Evolutionary conservation across 371 early-diverging fungal species (phyloP), one percentile per base, ranked within the genome.

Genomic region (Mucor plumbeus): DNA sequence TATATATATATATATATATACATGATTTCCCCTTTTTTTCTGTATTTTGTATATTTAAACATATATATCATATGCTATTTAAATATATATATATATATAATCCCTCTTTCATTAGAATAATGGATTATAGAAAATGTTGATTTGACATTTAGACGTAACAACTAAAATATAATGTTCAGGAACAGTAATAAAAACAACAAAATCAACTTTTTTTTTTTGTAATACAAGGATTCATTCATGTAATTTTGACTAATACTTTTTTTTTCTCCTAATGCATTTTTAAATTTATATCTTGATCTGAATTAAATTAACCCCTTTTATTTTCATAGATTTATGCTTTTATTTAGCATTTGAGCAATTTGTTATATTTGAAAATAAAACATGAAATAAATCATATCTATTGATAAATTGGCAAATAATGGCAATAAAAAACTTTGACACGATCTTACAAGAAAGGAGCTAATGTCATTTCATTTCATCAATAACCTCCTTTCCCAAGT

Each of bases 261-360:
- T 6, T 19, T 19, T 21, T 48, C 47, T 17, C 47, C 47, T 47
- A 19, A 48, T 48, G 48, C 48, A 48, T 17, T 19, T 48, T n/a
- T 48, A 48, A 21, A 48, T 19, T 21, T 48, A 48, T 48, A 48
- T 48, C 48, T 48, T 48, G 48, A 48, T 48, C 48, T 48, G 48
- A 19, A 47, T 47, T 17, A 47, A 47, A 17, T 47, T 47, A 21
- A 19, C 48, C 48, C 48, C 48, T 48, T 48, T 48, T 48, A 48
- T 48, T 48, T 48, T 21, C 11, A 38, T 38, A 5, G 38, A 38
- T 48, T 19, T 21, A 47, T 3, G 17, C 1, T 19, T 48, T 48
- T 48, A 48, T 48, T 48, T 48, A 48, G 48, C 48, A 48, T 38
- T 38, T 7, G 38, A 9, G 4, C 38, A 38, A 38, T 38, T 11